These are phyloP conservation scores for Linnemannia hyalina DNA, from an alignment of 192 early-diverging fungal genomes.

Conservation along the genomic window DNA sequence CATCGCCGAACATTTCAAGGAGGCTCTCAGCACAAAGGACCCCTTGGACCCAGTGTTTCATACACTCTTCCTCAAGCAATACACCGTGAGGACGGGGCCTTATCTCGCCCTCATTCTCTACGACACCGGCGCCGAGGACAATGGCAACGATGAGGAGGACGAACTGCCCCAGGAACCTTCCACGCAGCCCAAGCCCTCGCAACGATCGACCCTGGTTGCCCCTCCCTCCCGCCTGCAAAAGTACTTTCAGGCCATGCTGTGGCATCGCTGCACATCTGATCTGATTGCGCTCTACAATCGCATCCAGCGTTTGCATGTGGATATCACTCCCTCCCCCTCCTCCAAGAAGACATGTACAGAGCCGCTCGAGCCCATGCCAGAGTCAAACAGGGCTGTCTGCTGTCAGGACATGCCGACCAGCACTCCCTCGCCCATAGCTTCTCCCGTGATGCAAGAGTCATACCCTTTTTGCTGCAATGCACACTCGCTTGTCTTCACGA, in stretches of 20 bases:
- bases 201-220: neutral
- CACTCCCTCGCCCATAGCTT: neutral
- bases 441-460: neutral
- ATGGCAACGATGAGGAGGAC: neutral
- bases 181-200: neutral
- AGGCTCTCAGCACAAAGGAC: slow-evolving; percentile 15
- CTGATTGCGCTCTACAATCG: slow-evolving; percentile 38
- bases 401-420: slow-evolving; percentile 12
- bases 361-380: neutral
- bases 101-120: slow-evolving; percentile 28
- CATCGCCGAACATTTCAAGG: slow-evolving; percentile 32
- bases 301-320: slow-evolving; percentile 26
- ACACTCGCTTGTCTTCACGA: slow-evolving; percentile 37
- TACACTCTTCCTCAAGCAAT: slow-evolving; percentile 7
- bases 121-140: slow-evolving; percentile 5
- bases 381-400: slow-evolving; percentile 11
- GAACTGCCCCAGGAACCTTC: neutral
- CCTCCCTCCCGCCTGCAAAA: slow-evolving; percentile 31
- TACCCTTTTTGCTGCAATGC: slow-evolving; percentile 54
- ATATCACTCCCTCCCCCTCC: neutral
- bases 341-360: neutral
- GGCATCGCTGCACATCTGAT: slow-evolving; percentile 45
- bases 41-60: slow-evolving; percentile 13
- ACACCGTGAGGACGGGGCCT: slow-evolving; percentile 24
- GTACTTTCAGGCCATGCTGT: slow-evolving; percentile 48